Evolutionary conservation across 495 filamentous ascomycete species (phyloP).

Genomic region (Aspergillus asperescens): DNA sequence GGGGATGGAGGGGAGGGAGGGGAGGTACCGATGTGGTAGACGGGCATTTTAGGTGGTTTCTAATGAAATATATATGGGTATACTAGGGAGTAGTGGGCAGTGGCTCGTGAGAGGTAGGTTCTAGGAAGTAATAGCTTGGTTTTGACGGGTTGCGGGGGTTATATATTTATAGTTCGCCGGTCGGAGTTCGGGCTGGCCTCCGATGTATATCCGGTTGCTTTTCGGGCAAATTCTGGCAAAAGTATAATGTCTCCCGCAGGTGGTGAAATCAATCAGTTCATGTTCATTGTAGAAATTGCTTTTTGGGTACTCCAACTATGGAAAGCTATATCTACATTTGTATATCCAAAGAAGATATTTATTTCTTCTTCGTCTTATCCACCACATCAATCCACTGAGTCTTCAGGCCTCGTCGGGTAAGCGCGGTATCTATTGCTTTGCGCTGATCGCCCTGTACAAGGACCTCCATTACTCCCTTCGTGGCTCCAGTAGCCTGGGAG

Average conservation of each 20-base stretch:
- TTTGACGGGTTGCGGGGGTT: not conserved
- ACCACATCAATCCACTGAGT: conserved; percentile 57
- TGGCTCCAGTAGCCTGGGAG: conserved; percentile 54
- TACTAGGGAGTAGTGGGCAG: too few species aligned
- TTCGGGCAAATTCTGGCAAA: not conserved
- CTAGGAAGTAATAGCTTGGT: not conserved
- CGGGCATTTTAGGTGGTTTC: too few species aligned
- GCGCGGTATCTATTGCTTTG: conserved; percentile 53
- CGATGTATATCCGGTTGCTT: not conserved
- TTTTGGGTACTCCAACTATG: not conserved
- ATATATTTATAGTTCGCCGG: not conserved
- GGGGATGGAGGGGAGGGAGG: not conserved
- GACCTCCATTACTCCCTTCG: conserved; percentile 64
- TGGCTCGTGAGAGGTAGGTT: too few species aligned
- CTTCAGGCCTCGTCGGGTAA: conserved; percentile 55
- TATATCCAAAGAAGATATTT: not conserved
- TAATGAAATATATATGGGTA: not conserved
- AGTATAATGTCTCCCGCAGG: too few species aligned
- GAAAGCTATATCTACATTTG: not conserved
- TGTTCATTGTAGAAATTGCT: not conserved
- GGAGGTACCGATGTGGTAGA: conserved; percentile 23
- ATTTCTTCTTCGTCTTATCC: conserved; percentile 71
- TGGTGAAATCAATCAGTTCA: too few species aligned
- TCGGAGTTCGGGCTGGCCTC: not conserved
- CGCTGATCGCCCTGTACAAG: conserved; percentile 66